phyloP scores from a whole-genome alignment of 2,329 filamentous ascomycete species.

The Dothideomycetes sp. region DNA sequence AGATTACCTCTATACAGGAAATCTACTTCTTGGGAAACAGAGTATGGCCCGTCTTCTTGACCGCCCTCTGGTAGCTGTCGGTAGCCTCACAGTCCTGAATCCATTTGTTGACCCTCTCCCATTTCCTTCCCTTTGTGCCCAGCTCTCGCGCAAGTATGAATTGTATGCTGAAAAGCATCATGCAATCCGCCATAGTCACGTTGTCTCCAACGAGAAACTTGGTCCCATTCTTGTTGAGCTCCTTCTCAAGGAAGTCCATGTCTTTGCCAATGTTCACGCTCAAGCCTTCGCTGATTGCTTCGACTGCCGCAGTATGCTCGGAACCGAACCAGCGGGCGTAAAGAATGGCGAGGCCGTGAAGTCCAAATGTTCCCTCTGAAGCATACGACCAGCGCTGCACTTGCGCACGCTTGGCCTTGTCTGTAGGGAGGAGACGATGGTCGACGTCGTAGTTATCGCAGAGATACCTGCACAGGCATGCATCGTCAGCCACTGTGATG shows the following conservation, averaged over 20 bases:
- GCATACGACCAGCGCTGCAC: constrained; percentile 35
- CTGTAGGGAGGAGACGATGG: constrained; percentile 25
- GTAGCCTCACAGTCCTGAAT: constrained; percentile 25
- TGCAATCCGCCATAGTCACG: constrained; percentile 33
- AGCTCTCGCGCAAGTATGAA: constrained; percentile 29
- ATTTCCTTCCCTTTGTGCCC: constrained; percentile 25
- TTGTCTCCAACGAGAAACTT: constrained; percentile 31
- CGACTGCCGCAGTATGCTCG: constrained; percentile 15
- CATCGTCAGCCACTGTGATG: not conserved
- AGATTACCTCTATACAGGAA: not conserved
- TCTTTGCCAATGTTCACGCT: constrained; percentile 34
- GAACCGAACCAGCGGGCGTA: constrained; percentile 35
- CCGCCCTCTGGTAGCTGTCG: constrained; percentile 25
- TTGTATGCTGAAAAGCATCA: constrained; percentile 32
- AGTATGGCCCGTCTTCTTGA: constrained; percentile 32
- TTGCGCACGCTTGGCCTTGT: constrained; percentile 24
- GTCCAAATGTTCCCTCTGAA: constrained; percentile 34
- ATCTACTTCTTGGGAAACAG: constrained; percentile 14
- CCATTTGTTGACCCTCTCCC: constrained; percentile 24
- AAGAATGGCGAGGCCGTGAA: constrained; percentile 34
- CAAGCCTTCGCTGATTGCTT: constrained; percentile 26
- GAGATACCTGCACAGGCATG: constrained; percentile 27
- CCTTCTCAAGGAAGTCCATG: constrained; percentile 32
- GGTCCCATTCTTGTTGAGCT: constrained; percentile 26
- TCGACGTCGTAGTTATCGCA: constrained; percentile 34